These are phyloP conservation scores for Apiospora malaysiana DNA, from an alignment of 2,329 filamentous ascomycete species.

Conservation along the genomic window DNA sequence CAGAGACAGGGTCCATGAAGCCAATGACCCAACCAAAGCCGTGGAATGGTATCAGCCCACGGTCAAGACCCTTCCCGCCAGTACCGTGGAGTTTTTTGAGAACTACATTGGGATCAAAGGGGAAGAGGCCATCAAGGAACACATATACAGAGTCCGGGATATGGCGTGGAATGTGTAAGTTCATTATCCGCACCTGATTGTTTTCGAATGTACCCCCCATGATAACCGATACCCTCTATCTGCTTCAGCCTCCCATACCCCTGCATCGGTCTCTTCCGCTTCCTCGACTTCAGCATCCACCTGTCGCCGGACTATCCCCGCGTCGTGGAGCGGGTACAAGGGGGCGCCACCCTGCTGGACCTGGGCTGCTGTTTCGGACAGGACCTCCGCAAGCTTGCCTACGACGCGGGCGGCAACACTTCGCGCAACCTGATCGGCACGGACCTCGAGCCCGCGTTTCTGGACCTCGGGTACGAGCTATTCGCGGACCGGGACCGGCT, in stretches of 20 bases:
- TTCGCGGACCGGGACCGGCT: slow-evolving; percentile 21
- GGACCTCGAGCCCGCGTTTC: slow-evolving; percentile 21
- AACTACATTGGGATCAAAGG: background rate
- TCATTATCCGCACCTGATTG: no score
- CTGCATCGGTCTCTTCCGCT: slow-evolving; percentile 25
- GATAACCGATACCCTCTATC: no score
- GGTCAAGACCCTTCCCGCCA: background rate
- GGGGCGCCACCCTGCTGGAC: slow-evolving; percentile 21
- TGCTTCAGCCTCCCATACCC: slow-evolving; percentile 19
- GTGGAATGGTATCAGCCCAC: background rate
- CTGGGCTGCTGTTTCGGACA: slow-evolving; percentile 25
- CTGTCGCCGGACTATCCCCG: background rate
- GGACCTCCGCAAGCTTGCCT: slow-evolving; percentile 18
- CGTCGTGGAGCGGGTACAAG: slow-evolving; percentile 1
- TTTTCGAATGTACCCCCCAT: no score
- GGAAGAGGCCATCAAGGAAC: background rate
- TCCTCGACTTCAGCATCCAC: slow-evolving; percentile 22
- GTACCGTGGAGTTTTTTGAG: background rate
- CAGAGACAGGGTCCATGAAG: background rate
- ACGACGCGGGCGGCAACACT: background rate
- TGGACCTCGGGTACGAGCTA: slow-evolving; percentile 23
- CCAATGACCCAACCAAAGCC: background rate
- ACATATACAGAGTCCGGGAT: background rate
- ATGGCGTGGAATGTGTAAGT: background rate
- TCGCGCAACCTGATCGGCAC: slow-evolving; percentile 9